A percentile compares a stretch with the other conserved stretches of the same genome.
phyloP scores from a whole-genome alignment of 2,329 filamentous ascomycete genomes.

The Penicillium carneum region DNA sequence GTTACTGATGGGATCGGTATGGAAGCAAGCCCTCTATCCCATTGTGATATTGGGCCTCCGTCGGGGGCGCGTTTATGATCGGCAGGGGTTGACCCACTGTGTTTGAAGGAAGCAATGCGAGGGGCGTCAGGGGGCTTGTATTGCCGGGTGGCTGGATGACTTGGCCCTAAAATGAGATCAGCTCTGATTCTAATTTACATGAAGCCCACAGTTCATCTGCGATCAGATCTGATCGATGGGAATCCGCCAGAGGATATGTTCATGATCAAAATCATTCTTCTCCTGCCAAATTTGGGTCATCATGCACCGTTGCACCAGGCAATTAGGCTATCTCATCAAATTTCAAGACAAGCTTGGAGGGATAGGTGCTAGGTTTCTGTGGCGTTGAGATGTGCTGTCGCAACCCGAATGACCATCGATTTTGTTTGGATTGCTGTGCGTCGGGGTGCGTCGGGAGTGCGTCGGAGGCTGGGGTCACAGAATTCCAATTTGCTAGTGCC shows the following conservation, averaged over 20 bases:
- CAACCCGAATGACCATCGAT: not conserved
- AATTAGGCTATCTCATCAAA: not conserved
- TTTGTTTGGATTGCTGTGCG: not conserved
- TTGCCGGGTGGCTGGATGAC: slow-evolving; percentile 11
- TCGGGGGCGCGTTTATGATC: slow-evolving; percentile 24
- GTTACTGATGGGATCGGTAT: slow-evolving; percentile 31
- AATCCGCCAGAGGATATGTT: not conserved
- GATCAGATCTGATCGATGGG: not conserved
- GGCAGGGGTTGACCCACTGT: slow-evolving; percentile 30
- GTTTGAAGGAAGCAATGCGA: slow-evolving; percentile 16
- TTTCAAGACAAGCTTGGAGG: not conserved
- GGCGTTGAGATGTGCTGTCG: not conserved
- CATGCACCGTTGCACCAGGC: not conserved
- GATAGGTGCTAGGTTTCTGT: not conserved
- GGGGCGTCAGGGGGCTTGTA: slow-evolving; percentile 5
- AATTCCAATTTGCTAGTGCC: not conserved
- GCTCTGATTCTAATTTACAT: not conserved
- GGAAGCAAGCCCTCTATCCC: slow-evolving; percentile 12
- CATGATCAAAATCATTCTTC: not conserved
- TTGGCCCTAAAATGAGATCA: not conserved
- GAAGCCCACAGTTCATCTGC: not conserved
- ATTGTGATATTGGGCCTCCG: slow-evolving; percentile 19
- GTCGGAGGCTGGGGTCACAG: not conserved
- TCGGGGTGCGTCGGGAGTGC: not conserved
- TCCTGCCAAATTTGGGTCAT: slow-evolving; percentile 12